A percentile compares a stretch with the other conserved stretches of the same genome.
These are phyloP conservation scores for Andrographis paniculata DNA, from an alignment of 305 asterid species.

Conservation along the genomic window DNA sequence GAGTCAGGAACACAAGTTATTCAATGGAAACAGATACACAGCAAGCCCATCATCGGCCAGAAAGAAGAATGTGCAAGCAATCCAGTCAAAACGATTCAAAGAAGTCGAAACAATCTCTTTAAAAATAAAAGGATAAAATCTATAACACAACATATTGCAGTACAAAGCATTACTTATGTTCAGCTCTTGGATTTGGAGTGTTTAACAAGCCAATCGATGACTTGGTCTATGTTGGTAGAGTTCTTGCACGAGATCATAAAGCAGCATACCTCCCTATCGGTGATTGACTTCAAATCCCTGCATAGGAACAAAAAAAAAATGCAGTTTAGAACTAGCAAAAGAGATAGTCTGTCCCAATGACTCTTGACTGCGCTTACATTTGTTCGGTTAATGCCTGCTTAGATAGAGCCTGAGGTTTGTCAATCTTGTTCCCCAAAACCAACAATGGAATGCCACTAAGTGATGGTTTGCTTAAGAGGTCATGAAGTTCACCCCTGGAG, in stretches of 20 bases:
- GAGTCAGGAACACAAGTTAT: constrained; percentile 10
- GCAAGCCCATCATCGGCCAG: constrained; percentile 23
- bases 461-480: constrained; percentile 81
- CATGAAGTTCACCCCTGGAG: constrained; percentile 84
- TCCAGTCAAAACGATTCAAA: constrained; percentile 10
- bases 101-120: constrained; percentile 22
- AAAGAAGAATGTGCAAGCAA: constrained; percentile 30
- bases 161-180: constrained; percentile 14
- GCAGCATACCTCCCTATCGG: constrained; percentile 97
- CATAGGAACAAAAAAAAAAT: constrained; percentile 5
- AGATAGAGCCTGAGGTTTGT: constrained; percentile 69
- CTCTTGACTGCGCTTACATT: constrained; percentile 42
- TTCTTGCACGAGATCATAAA: constrained; percentile 97
- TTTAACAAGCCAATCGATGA: constrained; percentile 94
- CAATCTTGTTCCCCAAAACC: constrained; percentile 90
- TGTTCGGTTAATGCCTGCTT: constrained; percentile 83
- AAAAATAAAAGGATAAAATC: constrained; percentile 10
- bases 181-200: constrained; percentile 92
- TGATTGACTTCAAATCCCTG: constrained; percentile 80
- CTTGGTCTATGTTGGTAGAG: constrained; percentile 91
- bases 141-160: constrained; percentile 28
- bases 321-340: constrained; percentile 2
- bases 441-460: constrained; percentile 83
- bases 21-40: constrained; percentile 19
- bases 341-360: too few relatives aligned